Evolutionary conservation across 2,329 filamentous ascomycete species (phyloP).

Genomic region (Ophiostoma piceae): DNA sequence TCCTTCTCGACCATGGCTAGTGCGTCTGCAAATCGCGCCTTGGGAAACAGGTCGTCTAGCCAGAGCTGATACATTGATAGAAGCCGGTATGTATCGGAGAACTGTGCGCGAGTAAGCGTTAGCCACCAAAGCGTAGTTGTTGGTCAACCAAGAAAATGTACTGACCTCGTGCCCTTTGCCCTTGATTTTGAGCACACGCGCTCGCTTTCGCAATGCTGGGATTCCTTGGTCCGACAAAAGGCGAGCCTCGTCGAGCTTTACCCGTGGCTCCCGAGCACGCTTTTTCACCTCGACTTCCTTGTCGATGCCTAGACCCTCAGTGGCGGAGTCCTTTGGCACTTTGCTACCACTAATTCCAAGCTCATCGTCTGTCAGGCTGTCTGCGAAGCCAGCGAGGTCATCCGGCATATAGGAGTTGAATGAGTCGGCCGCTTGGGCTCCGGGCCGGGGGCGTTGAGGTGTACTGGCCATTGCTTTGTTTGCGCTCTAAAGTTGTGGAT

Average conservation of each 20-base stretch:
- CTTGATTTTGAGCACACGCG: conserved; percentile 70
- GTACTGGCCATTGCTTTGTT: conserved; percentile 20
- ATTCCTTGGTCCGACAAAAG: conserved; percentile 81
- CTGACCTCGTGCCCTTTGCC: conserved; percentile 87
- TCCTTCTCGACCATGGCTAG: conserved; percentile 87
- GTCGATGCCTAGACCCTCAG: conserved; percentile 67
- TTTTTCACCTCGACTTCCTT: conserved; percentile 79
- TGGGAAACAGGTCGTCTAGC: conserved; percentile 93
- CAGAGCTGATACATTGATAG: conserved; percentile 91
- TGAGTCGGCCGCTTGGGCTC: conserved; percentile 42
- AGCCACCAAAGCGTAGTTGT: background rate
- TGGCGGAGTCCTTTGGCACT: conserved; percentile 47
- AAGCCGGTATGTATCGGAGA: conserved; percentile 74
- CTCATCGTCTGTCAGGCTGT: conserved; percentile 38
- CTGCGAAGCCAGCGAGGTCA: conserved; percentile 35
- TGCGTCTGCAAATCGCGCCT: conserved; percentile 88
- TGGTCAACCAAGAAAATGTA: background rate
- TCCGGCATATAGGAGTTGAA: conserved; percentile 73
- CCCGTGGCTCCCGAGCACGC: conserved; percentile 62
- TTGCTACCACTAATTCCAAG: conserved; percentile 27
- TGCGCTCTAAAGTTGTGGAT: background rate
- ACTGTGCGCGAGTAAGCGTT: conserved; percentile 45
- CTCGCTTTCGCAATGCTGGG: conserved; percentile 68
- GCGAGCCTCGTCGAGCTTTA: conserved; percentile 82
- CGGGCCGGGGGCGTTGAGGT: background rate